These are phyloP conservation scores for Diddensiella caesifluorescens DNA, from an alignment of 805 yeast genomes.

Conservation along the genomic window DNA sequence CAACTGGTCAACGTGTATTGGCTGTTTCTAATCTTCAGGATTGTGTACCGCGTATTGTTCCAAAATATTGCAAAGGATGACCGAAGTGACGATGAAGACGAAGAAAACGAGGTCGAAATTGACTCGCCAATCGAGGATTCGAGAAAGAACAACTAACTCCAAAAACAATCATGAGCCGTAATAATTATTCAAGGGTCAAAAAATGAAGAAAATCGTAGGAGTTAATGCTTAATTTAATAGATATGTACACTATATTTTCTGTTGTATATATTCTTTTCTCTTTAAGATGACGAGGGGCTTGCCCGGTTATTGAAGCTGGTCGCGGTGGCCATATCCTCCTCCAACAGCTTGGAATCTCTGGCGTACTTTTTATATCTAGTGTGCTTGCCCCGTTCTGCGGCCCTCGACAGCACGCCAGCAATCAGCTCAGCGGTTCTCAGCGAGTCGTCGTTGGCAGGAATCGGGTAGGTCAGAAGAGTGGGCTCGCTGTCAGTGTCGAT, in stretches of 20 bases:
- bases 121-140: constrained; percentile 4
- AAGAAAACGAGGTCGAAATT: constrained; percentile 38
- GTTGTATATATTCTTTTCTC: too few relatives aligned
- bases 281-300: too few relatives aligned
- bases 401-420: constrained; percentile 75
- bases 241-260: too few relatives aligned
- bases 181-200: neutral
- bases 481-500: constrained; percentile 95
- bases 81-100: constrained; percentile 81
- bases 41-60: constrained; percentile 59
- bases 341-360: neutral
- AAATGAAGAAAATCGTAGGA: too few relatives aligned
- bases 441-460: constrained; percentile 95
- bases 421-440: constrained; percentile 73
- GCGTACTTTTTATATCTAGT: neutral
- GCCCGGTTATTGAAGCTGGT: too few relatives aligned
- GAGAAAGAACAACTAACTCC: neutral
- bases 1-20: constrained; percentile 86
- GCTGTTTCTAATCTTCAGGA: constrained; percentile 76
- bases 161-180: neutral
- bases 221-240: too few relatives aligned
- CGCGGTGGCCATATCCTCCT: too few relatives aligned
- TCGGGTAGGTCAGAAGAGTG: constrained; percentile 81
- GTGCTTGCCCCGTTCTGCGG: constrained; percentile 67
- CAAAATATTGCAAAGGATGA: constrained; percentile 68